These are phyloP conservation scores for Pyricularia pennisetigena DNA, from an alignment of 2,329 filamentous ascomycete genomes.

Conservation along the genomic window DNA sequence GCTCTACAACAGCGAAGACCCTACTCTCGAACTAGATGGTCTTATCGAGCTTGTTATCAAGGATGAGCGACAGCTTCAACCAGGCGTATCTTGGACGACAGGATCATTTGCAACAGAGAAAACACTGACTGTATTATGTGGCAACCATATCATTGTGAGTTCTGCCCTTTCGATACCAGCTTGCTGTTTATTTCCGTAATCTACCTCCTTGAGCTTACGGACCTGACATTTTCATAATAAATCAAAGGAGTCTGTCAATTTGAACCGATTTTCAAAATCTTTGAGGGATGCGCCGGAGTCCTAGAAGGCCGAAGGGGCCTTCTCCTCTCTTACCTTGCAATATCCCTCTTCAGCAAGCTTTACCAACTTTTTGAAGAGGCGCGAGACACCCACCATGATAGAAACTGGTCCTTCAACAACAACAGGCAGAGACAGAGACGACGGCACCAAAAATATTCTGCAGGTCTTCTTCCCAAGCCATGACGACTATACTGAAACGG, in stretches of 20 bases:
- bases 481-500: not conserved
- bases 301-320: not conserved
- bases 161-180: not conserved
- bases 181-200: not conserved
- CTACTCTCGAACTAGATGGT: conserved; percentile 1
- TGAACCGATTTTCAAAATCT: not conserved
- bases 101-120: not conserved
- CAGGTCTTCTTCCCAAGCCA: not conserved
- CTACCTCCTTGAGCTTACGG: not conserved
- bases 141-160: conserved; percentile 2
- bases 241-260: not conserved
- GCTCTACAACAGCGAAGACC: not conserved
- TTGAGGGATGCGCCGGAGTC: not conserved
- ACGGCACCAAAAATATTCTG: not conserved
- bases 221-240: not conserved
- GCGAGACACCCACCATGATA: not conserved
- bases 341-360: not conserved
- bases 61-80: not conserved
- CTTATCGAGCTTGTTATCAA: conserved; percentile 1
- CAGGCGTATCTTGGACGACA: conserved; percentile 3
- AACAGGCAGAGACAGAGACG: not conserved
- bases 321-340: not conserved
- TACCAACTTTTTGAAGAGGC: not conserved
- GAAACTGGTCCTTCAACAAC: not conserved
- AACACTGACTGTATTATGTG: conserved; percentile 3